phyloP scores from a whole-genome alignment of 169 alveolate genomes.

The Eimeria necatrix region DNA sequence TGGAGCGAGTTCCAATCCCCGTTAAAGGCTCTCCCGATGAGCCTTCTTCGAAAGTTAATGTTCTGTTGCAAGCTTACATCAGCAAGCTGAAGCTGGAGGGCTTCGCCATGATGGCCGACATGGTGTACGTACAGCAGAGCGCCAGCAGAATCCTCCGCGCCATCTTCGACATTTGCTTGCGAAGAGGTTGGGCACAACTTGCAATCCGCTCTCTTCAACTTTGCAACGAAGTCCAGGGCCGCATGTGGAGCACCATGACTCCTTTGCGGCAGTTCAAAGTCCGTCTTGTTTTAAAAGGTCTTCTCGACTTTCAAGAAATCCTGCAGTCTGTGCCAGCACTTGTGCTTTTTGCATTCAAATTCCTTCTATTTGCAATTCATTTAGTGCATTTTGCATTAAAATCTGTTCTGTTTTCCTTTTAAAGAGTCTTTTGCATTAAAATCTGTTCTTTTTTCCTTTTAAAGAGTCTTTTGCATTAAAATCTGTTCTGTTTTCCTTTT shows the following conservation, averaged over 20 bases:
- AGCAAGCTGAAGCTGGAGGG: conserved; percentile 98
- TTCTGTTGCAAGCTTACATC: conserved; percentile 97
- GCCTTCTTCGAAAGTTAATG: conserved; percentile 95
- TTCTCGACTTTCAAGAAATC: not conserved
- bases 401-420: too few species aligned
- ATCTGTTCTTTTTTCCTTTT: too few species aligned
- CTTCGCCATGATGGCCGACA: conserved; percentile 98
- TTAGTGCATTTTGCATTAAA: too few species aligned
- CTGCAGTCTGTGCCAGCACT: not conserved
- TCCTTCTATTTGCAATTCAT: too few species aligned
- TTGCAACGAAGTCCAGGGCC: conserved; percentile 98
- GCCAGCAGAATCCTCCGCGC: conserved; percentile 99
- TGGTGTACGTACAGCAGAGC: conserved; percentile 98
- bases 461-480: too few species aligned
- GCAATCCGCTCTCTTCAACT: conserved; percentile 94
- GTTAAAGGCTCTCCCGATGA: conserved; percentile 93
- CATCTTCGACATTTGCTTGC: conserved; percentile 96
- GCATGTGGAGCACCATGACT: conserved; percentile 99
- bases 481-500: too few species aligned
- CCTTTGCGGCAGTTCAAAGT: conserved; percentile 99
- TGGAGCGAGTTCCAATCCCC: conserved; percentile 97
- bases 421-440: too few species aligned
- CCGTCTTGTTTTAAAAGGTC: not conserved
- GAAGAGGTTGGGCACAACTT: conserved; percentile 96
- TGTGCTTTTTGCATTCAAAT: too few species aligned